phyloP scores from a whole-genome alignment of 2,329 filamentous ascomycete genomes.

The Ascochyta koolunga region DNA sequence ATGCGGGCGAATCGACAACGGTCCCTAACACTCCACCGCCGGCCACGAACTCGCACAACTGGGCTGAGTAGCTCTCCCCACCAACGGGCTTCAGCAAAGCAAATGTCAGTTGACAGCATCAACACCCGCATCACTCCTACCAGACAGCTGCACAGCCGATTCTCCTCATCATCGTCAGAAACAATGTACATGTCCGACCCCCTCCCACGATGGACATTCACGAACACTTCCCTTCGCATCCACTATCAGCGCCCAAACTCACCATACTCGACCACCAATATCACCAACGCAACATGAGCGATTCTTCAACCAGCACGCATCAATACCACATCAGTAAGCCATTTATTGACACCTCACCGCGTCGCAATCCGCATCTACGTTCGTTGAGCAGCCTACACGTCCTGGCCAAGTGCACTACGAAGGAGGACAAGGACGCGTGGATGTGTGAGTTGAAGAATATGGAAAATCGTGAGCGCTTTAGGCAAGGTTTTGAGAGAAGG shows the following conservation, averaged over 20 bases:
- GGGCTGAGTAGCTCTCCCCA: not conserved
- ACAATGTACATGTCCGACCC: not conserved
- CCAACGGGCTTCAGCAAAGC: not conserved
- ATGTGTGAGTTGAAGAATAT: slow-evolving; percentile 13
- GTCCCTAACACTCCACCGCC: not conserved
- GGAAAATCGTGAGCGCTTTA: slow-evolving; percentile 14
- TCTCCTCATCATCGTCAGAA: not conserved
- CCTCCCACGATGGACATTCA: not conserved
- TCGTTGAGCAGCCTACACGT: not conserved
- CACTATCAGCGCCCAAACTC: not conserved
- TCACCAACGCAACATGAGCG: not conserved
- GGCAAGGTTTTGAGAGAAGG: slow-evolving; percentile 6
- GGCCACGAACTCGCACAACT: not conserved
- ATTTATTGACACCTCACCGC: not conserved
- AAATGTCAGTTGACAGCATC: not conserved
- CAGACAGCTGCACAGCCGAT: not conserved
- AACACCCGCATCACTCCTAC: not conserved
- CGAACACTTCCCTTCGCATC: not conserved
- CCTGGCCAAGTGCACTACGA: not conserved
- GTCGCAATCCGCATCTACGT: not conserved
- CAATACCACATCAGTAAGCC: not conserved
- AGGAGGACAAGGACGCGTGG: slow-evolving; percentile 13
- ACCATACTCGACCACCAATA: slow-evolving; percentile 3
- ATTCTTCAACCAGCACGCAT: not conserved
- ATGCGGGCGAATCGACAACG: not conserved